Evolutionary conservation across 1,139 yeast species (phyloP), one percentile per base, ranked within the genome.

Genomic region (Zygoascus sp.): DNA sequence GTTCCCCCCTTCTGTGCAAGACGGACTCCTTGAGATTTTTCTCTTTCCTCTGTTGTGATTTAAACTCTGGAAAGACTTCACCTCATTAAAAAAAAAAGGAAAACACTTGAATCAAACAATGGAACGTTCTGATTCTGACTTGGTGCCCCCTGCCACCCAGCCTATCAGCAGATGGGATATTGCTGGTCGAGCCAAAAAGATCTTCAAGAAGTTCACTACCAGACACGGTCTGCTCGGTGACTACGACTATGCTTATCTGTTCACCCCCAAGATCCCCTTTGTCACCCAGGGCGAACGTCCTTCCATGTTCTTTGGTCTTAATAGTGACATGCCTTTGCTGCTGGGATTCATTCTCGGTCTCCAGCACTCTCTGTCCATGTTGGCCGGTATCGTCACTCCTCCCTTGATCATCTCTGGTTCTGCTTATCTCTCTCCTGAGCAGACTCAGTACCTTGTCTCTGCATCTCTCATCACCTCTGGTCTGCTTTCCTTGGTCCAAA

Each of bases 381-480:
- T 89, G 67, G 96, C 95, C 8, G 96, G 96, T 59, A 79, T 89
- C 43, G 83, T 84, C 36, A 73, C 95, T n/a, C 95, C 96, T 5
- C 94, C 96, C 2, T 67, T 87, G 48, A 71, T 86, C 57, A 83
- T 85, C 43, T 70, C 89, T 1, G 58, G 70, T 8, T 67, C 76
- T 22, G 89, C 90, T 19, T 74, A 83, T 63, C 72, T 88, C 48
- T 66, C 65, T 27, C 54, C 69, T 15, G 74, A 65, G 2, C 53
- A 69, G 16, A 75, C 79, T 44, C 82, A 85, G 59, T 88, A 87
- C 65, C 69, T 89, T 56, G 95, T 89, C 21, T 80, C 90, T 30
- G 80, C 82, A 4, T 79, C 95, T 1, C 72, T 89, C 53, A 83
- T 89, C 55, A 79, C 77, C 27, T 80, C 90, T 6, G 96, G 94